phyloP scores from a whole-genome alignment of 2,329 filamentous ascomycete genomes.

The Sporothrix mexicana region DNA sequence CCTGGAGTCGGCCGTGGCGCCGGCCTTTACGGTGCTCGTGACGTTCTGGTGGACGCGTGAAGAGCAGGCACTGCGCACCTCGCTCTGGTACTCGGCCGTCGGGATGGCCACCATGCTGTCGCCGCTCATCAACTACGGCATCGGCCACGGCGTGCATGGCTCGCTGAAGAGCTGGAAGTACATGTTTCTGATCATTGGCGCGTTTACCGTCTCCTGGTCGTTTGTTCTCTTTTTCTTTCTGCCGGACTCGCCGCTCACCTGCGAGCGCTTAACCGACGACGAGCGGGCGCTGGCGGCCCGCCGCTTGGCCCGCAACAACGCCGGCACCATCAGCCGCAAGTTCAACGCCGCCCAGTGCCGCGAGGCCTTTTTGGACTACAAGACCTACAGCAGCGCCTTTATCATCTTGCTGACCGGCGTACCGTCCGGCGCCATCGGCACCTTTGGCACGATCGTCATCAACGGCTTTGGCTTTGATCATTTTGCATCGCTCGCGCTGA shows the following conservation, averaged over 20 bases:
- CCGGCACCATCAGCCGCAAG: conserved; percentile 27
- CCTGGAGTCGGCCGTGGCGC: conserved; percentile 28
- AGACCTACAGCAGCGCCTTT: conserved; percentile 29
- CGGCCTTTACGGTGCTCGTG: conserved; percentile 48
- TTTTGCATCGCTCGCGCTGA: conserved; percentile 47
- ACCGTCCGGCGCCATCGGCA: conserved; percentile 38
- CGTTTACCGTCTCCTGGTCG: conserved; percentile 28
- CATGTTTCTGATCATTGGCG: conserved; percentile 32
- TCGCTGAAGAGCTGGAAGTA: conserved; percentile 46
- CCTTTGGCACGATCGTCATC: conserved; percentile 54
- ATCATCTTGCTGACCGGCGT: conserved; percentile 31
- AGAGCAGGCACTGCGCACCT: conserved; percentile 49
- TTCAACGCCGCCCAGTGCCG: conserved; percentile 28
- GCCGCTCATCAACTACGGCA: conserved; percentile 55
- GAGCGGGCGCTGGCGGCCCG: conserved; percentile 27
- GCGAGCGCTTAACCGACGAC: conserved; percentile 6
- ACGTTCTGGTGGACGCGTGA: conserved; percentile 56
- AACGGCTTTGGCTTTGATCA: conserved; percentile 52
- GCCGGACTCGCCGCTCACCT: conserved; percentile 30
- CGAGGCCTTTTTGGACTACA: conserved; percentile 30
- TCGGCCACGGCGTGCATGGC: conserved; percentile 51
- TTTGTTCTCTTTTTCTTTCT: conserved; percentile 27
- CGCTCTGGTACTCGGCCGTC: conserved; percentile 52
- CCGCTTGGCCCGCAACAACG: conserved; percentile 30
- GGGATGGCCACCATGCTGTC: conserved; percentile 54